Conservation (phyloP, 345 rosid genomes). For the Arabis alpina region DNA sequence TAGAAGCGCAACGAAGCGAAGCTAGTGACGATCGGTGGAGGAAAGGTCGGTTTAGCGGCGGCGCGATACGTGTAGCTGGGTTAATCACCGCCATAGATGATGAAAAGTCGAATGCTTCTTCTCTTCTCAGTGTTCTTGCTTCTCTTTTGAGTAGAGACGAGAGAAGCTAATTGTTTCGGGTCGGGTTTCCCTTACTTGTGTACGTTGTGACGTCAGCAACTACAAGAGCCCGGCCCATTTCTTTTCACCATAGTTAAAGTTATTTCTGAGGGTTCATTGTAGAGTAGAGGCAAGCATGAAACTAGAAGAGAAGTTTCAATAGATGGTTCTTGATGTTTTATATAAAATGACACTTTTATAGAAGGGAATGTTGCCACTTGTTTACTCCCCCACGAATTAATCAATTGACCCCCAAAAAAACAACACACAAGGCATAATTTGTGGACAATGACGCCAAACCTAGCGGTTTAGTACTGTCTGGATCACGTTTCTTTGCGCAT, state of each 20-base stretch:
- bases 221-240: conserved; percentile 20
- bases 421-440: conserved; percentile 25
- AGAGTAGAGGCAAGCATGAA: background rate
- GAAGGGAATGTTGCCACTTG: conserved; percentile 13
- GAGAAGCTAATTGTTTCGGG: background rate
- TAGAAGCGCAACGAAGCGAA: conserved; percentile 39
- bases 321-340: background rate
- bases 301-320: conserved; percentile 4
- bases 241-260: background rate
- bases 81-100: conserved; percentile 51
- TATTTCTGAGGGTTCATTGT: background rate
- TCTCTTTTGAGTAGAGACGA: background rate
- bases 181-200: conserved; percentile 11
- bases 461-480: conserved; percentile 47
- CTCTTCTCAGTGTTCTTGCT: background rate
- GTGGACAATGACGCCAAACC: conserved; percentile 9
- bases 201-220: background rate
- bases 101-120: background rate
- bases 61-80: conserved; percentile 47
- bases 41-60: conserved; percentile 41
- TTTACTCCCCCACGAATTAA: conserved; percentile 28
- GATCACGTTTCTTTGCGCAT: conserved; percentile 57
- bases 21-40: conserved; percentile 40
- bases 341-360: conserved; percentile 26
- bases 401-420: background rate